Evolutionary conservation across 2,329 filamentous ascomycete species (phyloP), one percentile per base, ranked within the genome.

Genomic region (Trichoderma harzianum): DNA sequence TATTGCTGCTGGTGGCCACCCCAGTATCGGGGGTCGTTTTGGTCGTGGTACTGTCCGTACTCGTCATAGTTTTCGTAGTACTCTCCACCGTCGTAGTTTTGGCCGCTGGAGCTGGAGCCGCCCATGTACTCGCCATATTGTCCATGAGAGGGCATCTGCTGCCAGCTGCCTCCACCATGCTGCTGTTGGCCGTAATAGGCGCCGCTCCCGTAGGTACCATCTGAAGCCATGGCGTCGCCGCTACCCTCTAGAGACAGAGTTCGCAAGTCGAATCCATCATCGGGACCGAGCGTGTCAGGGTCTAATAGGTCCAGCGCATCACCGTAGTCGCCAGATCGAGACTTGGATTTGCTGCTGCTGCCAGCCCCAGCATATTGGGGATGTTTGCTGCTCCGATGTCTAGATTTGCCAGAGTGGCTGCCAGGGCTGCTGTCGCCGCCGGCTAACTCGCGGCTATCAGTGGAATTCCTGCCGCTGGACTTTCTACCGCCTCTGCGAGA

Each of bases 401-500:
- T 65, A 57, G 68, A 67, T 21, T 51, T 71, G 60, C 68, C 67
- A 16, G 65, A 47, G 2, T 63, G 63, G 64, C 69, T 72, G 34
- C 69, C 34, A 12, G 72, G 69, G 64, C 72, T 72, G 36, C 57
- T 64, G 28, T 69, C 70, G 26, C 72, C 69, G 24, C 51, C 51
- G 47, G 57, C 26, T 10, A 28, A 14, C 10, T 71, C 74, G 18
- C 72, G 64, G 62, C 55, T 73, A 47, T 72, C 71, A 26, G 72
- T 74, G 24, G 67, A 71, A 28, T 65, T 78, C 70, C 75, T 73
- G 21, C 74, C 74, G 63, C 76, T 74, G 34, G 71, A 72, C 71
- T 76, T 77, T 70, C 76, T 80, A 24, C 75, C 74, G 26, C 78
- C 76, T 53, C 79, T 79, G 8, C 80, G 79, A 55, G 78, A 77